Conservation (phyloP, 2,329 filamentous ascomycete genomes). For the Sphaerulina populicola region DNA sequence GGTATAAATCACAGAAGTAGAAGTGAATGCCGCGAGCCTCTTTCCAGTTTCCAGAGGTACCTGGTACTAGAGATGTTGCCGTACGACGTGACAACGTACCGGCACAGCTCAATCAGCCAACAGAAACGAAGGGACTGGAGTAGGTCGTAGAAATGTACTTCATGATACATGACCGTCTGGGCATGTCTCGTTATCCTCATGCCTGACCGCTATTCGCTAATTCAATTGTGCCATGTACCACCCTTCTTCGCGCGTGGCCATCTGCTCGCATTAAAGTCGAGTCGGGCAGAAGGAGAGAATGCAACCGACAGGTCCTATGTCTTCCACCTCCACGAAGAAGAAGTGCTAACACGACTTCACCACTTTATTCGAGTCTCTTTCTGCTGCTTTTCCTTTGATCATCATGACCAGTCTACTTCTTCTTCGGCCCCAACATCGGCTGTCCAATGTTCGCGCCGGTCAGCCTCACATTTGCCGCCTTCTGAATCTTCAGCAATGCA, state of each 20-base stretch:
- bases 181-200: not conserved
- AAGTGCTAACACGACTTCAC: not conserved
- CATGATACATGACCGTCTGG: not conserved
- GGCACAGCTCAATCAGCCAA: too few relatives aligned
- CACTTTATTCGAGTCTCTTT: not conserved
- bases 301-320: not conserved
- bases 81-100: too few relatives aligned
- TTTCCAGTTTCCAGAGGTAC: too few relatives aligned
- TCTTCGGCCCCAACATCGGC: conserved; percentile 70
- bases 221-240: conserved; percentile 3
- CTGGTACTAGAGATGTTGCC: too few relatives aligned
- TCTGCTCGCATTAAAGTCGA: not conserved
- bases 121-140: not conserved
- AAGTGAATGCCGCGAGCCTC: too few relatives aligned
- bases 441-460: conserved; percentile 55
- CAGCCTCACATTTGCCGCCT: conserved; percentile 41
- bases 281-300: not conserved
- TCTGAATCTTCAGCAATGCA: conserved; percentile 73
- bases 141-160: not conserved
- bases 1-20: too few relatives aligned
- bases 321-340: not conserved
- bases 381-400: not conserved
- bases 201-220: conserved; percentile 3
- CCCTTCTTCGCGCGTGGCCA: not conserved
- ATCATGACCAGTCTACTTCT: conserved; percentile 42